phyloP scores from a whole-genome alignment of 2,329 filamentous ascomycete genomes.

The Botrytis aclada region DNA sequence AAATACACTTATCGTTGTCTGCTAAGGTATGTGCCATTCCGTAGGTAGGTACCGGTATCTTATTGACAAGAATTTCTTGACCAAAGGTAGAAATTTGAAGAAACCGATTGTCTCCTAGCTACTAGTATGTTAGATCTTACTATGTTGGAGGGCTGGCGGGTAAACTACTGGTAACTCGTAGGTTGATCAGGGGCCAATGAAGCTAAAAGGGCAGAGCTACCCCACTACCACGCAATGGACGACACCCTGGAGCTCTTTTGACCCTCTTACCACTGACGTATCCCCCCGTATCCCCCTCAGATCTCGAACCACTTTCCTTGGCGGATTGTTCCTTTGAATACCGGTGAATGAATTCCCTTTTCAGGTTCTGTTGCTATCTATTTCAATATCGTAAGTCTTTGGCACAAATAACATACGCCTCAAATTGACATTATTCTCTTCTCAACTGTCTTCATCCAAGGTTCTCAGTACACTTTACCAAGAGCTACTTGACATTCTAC shows the following conservation, averaged over 20 bases:
- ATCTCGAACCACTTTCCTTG: constrained; percentile 14
- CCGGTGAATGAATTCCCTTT: not conserved
- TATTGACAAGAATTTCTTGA: not conserved
- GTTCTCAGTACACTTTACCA: not conserved
- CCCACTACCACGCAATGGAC: not conserved
- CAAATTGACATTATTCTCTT: not conserved
- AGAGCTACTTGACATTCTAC: not conserved
- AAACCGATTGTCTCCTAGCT: not conserved
- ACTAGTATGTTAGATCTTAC: too few species aligned
- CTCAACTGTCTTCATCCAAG: not conserved
- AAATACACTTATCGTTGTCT: not conserved
- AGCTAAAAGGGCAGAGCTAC: not conserved
- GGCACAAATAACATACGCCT: not conserved
- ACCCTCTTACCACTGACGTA: not conserved
- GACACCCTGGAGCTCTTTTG: not conserved
- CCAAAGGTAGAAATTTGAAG: not conserved
- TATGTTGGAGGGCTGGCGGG: not conserved
- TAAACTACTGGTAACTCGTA: not conserved
- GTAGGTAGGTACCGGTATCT: not conserved
- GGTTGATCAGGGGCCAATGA: not conserved
- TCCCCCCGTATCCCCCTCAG: not conserved
- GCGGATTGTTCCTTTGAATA: not conserved
- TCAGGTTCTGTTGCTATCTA: not conserved
- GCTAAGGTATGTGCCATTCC: not conserved
- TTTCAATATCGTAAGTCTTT: not conserved